phyloP scores from a whole-genome alignment of 2,329 filamentous ascomycete genomes.

The Colletotrichum phormii region DNA sequence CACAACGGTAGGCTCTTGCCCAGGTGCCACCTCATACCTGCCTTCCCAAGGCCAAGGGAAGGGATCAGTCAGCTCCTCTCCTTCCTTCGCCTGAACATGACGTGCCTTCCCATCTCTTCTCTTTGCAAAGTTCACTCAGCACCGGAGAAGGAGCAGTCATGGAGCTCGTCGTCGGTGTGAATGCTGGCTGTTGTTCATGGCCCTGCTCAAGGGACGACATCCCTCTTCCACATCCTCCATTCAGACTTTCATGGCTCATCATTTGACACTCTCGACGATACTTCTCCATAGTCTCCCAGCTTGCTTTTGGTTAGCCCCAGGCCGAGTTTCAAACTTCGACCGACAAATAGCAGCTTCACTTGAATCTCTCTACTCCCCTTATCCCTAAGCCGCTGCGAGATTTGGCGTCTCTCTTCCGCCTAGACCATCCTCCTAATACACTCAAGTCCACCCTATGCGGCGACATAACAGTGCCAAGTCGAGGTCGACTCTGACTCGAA shows the following conservation, averaged over 20 bases:
- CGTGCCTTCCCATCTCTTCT: conserved; percentile 11
- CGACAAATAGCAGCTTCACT: conserved; percentile 34
- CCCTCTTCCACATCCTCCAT: background rate
- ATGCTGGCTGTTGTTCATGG: background rate
- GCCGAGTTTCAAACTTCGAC: background rate
- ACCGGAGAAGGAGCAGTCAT: conserved; percentile 23
- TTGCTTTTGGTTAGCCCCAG: conserved; percentile 36
- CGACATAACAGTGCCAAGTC: conserved; percentile 60
- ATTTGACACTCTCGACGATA: background rate
- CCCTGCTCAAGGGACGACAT: background rate
- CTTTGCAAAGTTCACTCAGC: conserved; percentile 14
- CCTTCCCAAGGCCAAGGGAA: background rate
- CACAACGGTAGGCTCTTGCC: conserved; percentile 18
- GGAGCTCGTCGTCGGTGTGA: background rate
- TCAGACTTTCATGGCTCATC: background rate
- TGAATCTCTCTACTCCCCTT: conserved; percentile 33
- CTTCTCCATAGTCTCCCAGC: conserved; percentile 12
- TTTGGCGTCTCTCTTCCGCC: background rate
- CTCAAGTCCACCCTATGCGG: conserved; percentile 53
- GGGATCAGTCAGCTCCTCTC: conserved; percentile 13
- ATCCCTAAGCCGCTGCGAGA: conserved; percentile 18
- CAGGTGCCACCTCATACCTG: conserved; percentile 28
- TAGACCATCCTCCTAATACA: background rate
- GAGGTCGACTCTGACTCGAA: conserved; percentile 57
- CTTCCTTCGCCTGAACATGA: background rate